Base-by-base conservation (phyloP, 2,329 filamentous ascomycete species). In the Diplodia intermedia region DNA sequence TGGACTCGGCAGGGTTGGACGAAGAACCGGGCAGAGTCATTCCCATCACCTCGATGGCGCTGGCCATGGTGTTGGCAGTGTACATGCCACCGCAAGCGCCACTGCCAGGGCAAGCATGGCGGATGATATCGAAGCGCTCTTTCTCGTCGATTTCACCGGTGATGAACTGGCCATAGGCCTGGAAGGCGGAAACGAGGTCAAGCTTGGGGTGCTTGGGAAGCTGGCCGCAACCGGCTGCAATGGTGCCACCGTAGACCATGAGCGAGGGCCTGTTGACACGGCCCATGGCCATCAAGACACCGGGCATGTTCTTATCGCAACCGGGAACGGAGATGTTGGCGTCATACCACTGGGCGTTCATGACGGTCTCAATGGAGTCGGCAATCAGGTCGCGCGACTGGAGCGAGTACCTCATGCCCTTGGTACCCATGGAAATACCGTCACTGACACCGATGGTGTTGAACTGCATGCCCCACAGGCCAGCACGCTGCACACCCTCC, bases 291-390 rank as follows among this genome's bases (percentile, higher is more conserved):
- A 85, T 85, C 69, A 85, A 80, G 57, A 85, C 83, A 77, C 83
- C 82, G n/a, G 79, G 79, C 95, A 99, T 98, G 83, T 99, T 99
- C 89, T 99, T 99, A 86, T 99, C 95, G 82, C 95, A 99, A 60
- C 95, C 95, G 15, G 95, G 95, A 75, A 99, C 91, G 65, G 93
- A 97, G 78, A 99, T 91, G 81, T 98, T 98, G 73, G 89, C 94
- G 80, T 99, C 95, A 79, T 99, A 98, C 93, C 94, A 98, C 82
- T 99, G 95, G 18, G 93, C 95, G 73, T 93, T 91, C 94, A 98
- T 99, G 75, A 99, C 95, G 5, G 95, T 98, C 86, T 99, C 95
- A 76, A 99, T 97, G 70, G 92, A 96, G 82, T 99, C 95, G 75
- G 95, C 95, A 75, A 99, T 99, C 75, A 99, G 88, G 81, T 99